These are phyloP conservation scores for Rubroshorea leprosula DNA, from an alignment of 345 rosid species.

Conservation along the genomic window DNA sequence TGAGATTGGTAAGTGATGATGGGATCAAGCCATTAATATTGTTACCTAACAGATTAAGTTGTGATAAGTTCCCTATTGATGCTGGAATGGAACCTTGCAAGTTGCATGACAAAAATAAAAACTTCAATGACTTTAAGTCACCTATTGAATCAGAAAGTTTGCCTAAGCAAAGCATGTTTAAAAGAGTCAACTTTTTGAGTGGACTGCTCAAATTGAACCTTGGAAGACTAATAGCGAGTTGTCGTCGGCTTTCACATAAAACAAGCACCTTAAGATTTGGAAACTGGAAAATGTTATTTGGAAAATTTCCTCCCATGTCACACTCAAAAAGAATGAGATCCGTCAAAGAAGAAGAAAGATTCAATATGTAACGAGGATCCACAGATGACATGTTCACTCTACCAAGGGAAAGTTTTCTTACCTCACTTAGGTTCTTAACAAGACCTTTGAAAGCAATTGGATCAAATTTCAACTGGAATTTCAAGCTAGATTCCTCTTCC, in stretches of 20 bases:
- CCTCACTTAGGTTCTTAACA: not conserved
- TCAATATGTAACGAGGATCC: not conserved
- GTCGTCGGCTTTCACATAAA: not conserved
- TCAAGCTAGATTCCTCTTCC: not conserved
- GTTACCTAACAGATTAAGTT: not conserved
- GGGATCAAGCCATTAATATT: not conserved
- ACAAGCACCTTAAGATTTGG: constrained; percentile 3
- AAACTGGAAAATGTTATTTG: not conserved
- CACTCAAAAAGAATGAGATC: not conserved
- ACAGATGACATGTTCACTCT: not conserved
- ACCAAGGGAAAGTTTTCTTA: constrained; percentile 9
- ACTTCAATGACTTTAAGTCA: not conserved
- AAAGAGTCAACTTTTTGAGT: constrained; percentile 1
- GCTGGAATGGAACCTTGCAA: constrained; percentile 8
- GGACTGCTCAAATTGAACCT: constrained; percentile 8
- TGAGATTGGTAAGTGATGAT: not conserved
- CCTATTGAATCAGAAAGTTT: constrained; percentile 6
- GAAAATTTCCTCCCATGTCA: constrained; percentile 13
- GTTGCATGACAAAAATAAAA: not conserved
- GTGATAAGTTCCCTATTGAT: not conserved
- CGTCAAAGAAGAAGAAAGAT: constrained; percentile 11
- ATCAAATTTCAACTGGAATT: too few relatives aligned
- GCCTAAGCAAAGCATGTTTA: not conserved
- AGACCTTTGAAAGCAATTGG: not conserved
- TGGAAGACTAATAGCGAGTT: constrained; percentile 14